phyloP scores from a whole-genome alignment of 1,139 yeast genomes.

The Sugiyamaella japonica region DNA sequence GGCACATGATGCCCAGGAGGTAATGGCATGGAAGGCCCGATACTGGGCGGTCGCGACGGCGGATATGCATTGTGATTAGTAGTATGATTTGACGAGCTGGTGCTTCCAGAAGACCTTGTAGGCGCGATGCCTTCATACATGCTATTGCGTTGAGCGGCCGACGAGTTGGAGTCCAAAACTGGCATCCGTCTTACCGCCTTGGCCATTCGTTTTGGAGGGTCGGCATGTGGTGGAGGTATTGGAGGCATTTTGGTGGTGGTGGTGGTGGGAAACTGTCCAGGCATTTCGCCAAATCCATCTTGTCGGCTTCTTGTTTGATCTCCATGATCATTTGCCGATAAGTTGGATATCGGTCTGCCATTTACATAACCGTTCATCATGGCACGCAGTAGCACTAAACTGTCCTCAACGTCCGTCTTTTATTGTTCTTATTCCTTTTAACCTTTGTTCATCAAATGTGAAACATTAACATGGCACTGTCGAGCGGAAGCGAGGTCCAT shows the following conservation, averaged over 20 bases:
- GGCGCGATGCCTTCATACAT: constrained; percentile 11
- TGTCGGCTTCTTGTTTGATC: background rate
- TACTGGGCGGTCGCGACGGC: constrained; percentile 6
- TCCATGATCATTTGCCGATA: constrained; percentile 3
- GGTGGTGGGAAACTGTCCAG: background rate
- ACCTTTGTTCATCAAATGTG: background rate
- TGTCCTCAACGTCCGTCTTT: no score
- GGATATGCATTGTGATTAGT: background rate
- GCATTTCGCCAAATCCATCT: background rate
- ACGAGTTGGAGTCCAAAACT: constrained; percentile 10
- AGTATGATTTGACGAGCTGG: background rate
- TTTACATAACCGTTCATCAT: constrained; percentile 25
- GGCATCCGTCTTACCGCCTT: constrained; percentile 27
- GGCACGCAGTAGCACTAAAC: background rate
- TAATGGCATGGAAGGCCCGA: constrained; percentile 1
- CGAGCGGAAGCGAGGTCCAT: background rate
- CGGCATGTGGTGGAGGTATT: constrained; percentile 21
- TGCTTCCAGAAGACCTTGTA: constrained; percentile 5
- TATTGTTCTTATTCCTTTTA: background rate
- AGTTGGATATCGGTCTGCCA: constrained; percentile 23
- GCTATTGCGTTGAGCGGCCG: constrained; percentile 13
- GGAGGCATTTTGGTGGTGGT: constrained; percentile 8
- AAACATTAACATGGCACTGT: background rate
- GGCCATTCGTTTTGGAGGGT: constrained; percentile 26
- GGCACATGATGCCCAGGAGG: constrained; percentile 7